Evolutionary conservation across 352 stramenopile species (phyloP), one percentile per base, ranked within the genome.

Genomic region (Phytopythium sindhum): DNA sequence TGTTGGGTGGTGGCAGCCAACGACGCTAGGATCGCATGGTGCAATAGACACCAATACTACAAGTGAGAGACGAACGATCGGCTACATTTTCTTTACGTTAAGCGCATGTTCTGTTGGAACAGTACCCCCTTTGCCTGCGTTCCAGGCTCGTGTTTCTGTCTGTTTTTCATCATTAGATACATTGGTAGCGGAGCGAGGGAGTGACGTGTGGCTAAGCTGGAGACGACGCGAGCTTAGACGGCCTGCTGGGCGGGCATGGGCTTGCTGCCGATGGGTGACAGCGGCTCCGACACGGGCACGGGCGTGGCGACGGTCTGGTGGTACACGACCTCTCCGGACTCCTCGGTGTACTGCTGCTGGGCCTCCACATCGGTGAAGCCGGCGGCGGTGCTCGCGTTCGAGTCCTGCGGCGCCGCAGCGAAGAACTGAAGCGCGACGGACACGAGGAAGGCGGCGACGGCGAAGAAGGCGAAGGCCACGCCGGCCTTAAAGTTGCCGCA

Each of bases 381-480:
- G 44, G 21, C 31, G 52, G 15, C n/a, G 29, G 29, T 15, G 52
- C 0, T 23, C 21, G 35, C 24, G 31, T 67, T 58, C 58, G 12
- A 47, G 35, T 35, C 10, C 48, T 37, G 24, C 14, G 24, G 48
- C 2, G 24, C 12, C 8, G 10, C 67, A 53, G 17, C 53, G 1
- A 77, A 35, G 70, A 80, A 78, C 64, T 77, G 81, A 61, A 84
- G 54, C 31, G 68, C 68, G 28, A 86, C 41, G 19, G 66, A 69
- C 56, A 72, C 53, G 44, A 78, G 37, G 51, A 81, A 66, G 57
- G 76, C 44, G 11, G 50, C 70, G 47, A 77, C 72, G 0, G 70
- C 70, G 33, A 89, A 17, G 63, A 85, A 82, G 31, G 72, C 65
- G 61, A 83, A 81, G 37, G 64, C 72, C 24, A 69, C 66, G 17